A percentile compares a stretch with the other conserved stretches of the same genome.
Evolutionary conservation across 805 yeast genomes (phyloP).

Genomic region (Yamadazyma tumulicola): DNA sequence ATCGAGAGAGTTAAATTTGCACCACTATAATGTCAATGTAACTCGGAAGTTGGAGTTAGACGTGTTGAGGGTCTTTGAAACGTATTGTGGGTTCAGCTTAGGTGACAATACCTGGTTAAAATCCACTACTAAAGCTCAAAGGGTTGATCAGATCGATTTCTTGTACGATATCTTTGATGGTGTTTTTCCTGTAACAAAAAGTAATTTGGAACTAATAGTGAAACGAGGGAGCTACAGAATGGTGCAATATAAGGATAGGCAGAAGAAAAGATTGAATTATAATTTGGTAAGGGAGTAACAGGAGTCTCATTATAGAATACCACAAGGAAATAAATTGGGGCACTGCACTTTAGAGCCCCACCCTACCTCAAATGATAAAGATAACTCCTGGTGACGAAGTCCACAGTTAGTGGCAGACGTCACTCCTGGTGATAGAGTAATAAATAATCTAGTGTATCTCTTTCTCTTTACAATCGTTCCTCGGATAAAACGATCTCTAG

Average conservation of each 20-base stretch:
- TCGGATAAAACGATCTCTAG: no score
- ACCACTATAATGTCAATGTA: constrained; percentile 5
- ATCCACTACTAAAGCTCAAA: constrained; percentile 2
- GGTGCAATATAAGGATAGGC: constrained; percentile 3
- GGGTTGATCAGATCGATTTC: constrained; percentile 4
- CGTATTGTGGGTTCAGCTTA: constrained; percentile 7
- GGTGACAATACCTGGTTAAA: constrained; percentile 9
- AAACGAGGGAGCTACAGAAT: constrained; percentile 7
- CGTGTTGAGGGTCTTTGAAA: constrained; percentile 3
- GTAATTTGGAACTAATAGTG: constrained; percentile 3
- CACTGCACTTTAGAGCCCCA: no score
- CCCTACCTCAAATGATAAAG: no score
- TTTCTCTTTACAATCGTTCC: not conserved
- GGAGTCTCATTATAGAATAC: no score
- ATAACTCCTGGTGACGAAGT: no score
- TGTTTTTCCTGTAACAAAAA: constrained; percentile 7
- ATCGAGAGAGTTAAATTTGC: constrained; percentile 5
- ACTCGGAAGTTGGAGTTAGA: constrained; percentile 8
- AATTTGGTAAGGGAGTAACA: no score
- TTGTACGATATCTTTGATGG: constrained; percentile 5
- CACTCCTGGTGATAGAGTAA: no score
- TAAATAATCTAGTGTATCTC: no score
- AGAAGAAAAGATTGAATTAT: constrained; percentile 1
- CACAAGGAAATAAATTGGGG: no score
- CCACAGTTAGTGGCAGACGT: no score